These are phyloP conservation scores for Metschnikowia henanensis DNA, from an alignment of 805 yeast genomes.

Conservation along the genomic window DNA sequence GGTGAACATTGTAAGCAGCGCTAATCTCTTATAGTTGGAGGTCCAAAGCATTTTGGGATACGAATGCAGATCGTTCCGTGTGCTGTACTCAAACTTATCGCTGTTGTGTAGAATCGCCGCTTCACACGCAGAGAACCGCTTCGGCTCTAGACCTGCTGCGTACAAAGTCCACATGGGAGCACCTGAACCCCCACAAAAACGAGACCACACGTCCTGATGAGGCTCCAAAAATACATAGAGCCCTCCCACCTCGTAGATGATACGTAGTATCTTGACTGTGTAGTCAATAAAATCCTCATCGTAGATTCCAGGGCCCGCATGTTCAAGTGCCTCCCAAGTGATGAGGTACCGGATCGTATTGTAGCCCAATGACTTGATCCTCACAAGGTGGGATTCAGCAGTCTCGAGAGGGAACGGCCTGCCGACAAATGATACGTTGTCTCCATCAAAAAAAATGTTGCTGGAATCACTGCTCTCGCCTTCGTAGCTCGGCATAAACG, in stretches of 20 bases:
- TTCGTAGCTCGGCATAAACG: conserved; percentile 44
- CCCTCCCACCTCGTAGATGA: conserved; percentile 64
- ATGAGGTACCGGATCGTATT: conserved; percentile 74
- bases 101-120: conserved; percentile 79
- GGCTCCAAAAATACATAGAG: conserved; percentile 81
- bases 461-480: conserved; percentile 37
- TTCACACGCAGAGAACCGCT: conserved; percentile 64
- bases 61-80: conserved; percentile 38
- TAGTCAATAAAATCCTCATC: conserved; percentile 76
- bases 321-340: conserved; percentile 94
- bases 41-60: conserved; percentile 94
- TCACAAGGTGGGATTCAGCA: conserved; percentile 63
- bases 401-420: conserved; percentile 78
- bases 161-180: conserved; percentile 93
- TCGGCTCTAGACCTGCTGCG: conserved; percentile 85
- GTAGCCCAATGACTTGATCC: conserved; percentile 80
- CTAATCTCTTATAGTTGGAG: conserved; percentile 77
- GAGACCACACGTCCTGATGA: conserved; percentile 94
- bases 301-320: conserved; percentile 79
- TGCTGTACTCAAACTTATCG: conserved; percentile 27
- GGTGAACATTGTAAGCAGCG: conserved; percentile 79
- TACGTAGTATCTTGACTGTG: conserved; percentile 59
- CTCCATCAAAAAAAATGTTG: conserved; percentile 65
- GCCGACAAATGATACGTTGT: conserved; percentile 76
- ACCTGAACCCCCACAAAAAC: conserved; percentile 87